Evolutionary conservation across 176 grass and related monocot species (phyloP).

Genomic region (Musa acuminata): DNA sequence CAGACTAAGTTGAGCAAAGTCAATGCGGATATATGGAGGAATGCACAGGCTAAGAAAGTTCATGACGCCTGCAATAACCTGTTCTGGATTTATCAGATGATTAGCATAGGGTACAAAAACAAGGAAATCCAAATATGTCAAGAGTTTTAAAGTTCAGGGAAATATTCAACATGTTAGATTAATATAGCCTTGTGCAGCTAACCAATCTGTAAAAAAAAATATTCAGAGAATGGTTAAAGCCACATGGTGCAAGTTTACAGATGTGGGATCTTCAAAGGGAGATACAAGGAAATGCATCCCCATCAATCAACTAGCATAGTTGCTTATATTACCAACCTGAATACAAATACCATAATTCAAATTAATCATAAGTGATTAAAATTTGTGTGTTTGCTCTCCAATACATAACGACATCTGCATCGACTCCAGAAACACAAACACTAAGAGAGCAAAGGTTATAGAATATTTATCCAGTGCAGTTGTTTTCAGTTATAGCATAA

Average conservation of each 20-base stretch:
- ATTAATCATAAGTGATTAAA: no score
- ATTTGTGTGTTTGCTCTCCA: no score
- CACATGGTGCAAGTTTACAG: neutral
- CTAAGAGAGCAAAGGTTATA: neutral
- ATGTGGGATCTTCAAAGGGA: neutral
- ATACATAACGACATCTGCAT: neutral
- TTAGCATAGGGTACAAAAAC: neutral
- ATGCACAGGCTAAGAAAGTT: conserved; percentile 54
- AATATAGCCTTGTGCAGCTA: neutral
- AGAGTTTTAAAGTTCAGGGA: neutral
- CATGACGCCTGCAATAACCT: conserved; percentile 78
- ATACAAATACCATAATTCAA: neutral
- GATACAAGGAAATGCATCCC: neutral
- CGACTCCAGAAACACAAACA: neutral
- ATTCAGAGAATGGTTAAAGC: neutral
- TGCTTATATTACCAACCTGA: neutral
- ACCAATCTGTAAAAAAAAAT: neutral
- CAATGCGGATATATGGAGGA: conserved; percentile 77
- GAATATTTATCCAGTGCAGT: neutral
- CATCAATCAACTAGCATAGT: neutral
- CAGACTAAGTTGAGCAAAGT: conserved; percentile 65
- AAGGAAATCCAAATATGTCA: neutral
- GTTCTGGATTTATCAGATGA: conserved; percentile 16
- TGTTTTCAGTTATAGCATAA: neutral
- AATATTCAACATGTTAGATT: neutral